Conservation (phyloP, 2,329 filamentous ascomycete genomes). For the Emmonsiellopsis sp. region DNA sequence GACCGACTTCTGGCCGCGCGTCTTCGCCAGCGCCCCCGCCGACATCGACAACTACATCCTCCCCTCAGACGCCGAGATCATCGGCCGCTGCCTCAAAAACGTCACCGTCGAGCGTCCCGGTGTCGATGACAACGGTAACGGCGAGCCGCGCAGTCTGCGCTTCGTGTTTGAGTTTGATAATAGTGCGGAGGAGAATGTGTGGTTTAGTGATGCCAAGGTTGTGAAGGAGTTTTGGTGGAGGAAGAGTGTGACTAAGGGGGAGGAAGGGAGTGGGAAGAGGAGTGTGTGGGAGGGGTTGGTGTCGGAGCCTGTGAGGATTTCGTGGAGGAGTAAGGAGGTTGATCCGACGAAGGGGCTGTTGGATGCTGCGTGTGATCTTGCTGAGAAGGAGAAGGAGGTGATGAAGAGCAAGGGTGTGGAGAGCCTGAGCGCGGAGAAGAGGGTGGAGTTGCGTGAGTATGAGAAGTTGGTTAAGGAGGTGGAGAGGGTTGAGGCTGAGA, state of each 20-base stretch:
- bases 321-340: constrained; percentile 81
- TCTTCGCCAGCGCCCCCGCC: constrained; percentile 75
- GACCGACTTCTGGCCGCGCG: constrained; percentile 87
- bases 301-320: constrained; percentile 78
- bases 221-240: constrained; percentile 93
- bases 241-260: constrained; percentile 41
- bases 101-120: constrained; percentile 75
- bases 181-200: constrained; percentile 55
- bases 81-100: constrained; percentile 58
- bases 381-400: constrained; percentile 50
- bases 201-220: constrained; percentile 62
- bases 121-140: constrained; percentile 49
- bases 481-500: constrained; percentile 23
- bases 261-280: constrained; percentile 27
- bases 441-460: constrained; percentile 44
- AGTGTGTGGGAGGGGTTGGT: constrained; percentile 67
- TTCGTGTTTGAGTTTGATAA: constrained; percentile 66
- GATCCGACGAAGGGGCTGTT: constrained; percentile 77
- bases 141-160: constrained; percentile 71
- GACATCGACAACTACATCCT: constrained; percentile 86
- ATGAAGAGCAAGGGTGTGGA: constrained; percentile 25
- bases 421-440: constrained; percentile 37
- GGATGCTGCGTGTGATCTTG: constrained; percentile 61
- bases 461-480: constrained; percentile 47
- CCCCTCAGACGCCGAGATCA: constrained; percentile 60